Evolutionary conservation across 352 stramenopile genomes (phyloP).

Genomic region (Globisporangium camurandrum): DNA sequence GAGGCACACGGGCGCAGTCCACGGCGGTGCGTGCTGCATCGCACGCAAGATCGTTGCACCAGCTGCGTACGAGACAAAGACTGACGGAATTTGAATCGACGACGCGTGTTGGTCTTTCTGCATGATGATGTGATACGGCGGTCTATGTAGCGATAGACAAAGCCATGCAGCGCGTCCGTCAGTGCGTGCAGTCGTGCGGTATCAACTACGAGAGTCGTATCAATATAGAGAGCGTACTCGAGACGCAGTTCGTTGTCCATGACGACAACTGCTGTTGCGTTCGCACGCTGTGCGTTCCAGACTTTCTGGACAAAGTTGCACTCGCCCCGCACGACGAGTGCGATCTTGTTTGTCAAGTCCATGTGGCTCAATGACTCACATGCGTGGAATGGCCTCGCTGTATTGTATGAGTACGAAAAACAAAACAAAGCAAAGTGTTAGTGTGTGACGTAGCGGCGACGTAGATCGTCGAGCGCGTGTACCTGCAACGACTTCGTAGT

Average conservation of each 20-base stretch:
- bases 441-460: neutral
- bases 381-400: slow-evolving; percentile 50
- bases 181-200: neutral
- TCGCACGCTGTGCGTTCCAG: slow-evolving; percentile 43
- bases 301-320: slow-evolving; percentile 56
- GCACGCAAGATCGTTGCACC: slow-evolving; percentile 46
- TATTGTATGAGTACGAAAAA: neutral
- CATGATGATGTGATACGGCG: slow-evolving; percentile 81
- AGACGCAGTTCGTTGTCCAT: slow-evolving; percentile 57
- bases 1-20: slow-evolving; percentile 46
- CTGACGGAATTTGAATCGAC: slow-evolving; percentile 50
- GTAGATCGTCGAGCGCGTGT: neutral
- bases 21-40: slow-evolving; percentile 31
- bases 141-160: slow-evolving; percentile 16
- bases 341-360: slow-evolving; percentile 56
- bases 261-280: slow-evolving; percentile 60
- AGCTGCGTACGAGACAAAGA: slow-evolving; percentile 65
- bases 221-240: slow-evolving; percentile 28
- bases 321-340: slow-evolving; percentile 67
- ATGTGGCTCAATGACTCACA: slow-evolving; percentile 38
- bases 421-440: neutral
- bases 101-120: slow-evolving; percentile 71
- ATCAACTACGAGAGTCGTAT: neutral
- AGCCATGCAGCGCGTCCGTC: no score
- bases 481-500: slow-evolving; percentile 41